Conservation (phyloP, 495 filamentous ascomycete genomes). For the Platismatia glauca region DNA sequence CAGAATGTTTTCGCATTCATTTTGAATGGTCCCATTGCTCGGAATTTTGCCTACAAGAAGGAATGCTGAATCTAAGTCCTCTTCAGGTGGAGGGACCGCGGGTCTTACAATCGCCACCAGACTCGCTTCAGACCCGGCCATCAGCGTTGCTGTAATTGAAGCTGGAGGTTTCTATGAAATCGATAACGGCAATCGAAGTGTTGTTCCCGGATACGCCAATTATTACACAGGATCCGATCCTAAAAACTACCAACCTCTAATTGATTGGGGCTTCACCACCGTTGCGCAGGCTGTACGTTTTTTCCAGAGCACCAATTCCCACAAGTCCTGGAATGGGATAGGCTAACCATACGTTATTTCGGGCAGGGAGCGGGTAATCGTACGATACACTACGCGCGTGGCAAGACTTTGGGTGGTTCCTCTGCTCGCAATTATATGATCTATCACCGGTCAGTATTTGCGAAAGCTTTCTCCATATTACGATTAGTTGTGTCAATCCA, state of each 20-base stretch:
- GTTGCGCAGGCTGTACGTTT: slow-evolving; percentile 30
- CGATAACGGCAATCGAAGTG: slow-evolving; percentile 35
- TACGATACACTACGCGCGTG: slow-evolving; percentile 33
- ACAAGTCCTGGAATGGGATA: background rate
- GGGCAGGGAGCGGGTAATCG: slow-evolving; percentile 11
- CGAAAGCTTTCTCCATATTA: background rate
- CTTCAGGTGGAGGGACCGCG: slow-evolving; percentile 48
- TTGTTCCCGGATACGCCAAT: slow-evolving; percentile 32
- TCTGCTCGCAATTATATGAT: slow-evolving; percentile 46
- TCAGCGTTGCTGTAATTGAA: slow-evolving; percentile 45
- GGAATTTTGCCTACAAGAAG: too few relatives aligned
- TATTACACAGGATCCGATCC: slow-evolving; percentile 24
- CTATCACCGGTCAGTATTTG: slow-evolving; percentile 29
- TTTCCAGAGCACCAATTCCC: background rate
- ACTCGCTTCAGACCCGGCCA: slow-evolving; percentile 31
- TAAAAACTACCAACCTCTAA: slow-evolving; percentile 25
- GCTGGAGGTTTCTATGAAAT: slow-evolving; percentile 48
- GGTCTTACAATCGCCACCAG: slow-evolving; percentile 43
- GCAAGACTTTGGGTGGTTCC: slow-evolving; percentile 38
- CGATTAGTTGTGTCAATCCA: background rate
- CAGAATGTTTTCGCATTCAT: too few relatives aligned
- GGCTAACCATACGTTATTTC: background rate
- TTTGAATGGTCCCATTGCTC: too few relatives aligned
- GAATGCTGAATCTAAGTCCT: too few relatives aligned
- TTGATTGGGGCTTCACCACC: slow-evolving; percentile 45